phyloP scores from a whole-genome alignment of 305 asterid genomes.

The Solanum chacoense region DNA sequence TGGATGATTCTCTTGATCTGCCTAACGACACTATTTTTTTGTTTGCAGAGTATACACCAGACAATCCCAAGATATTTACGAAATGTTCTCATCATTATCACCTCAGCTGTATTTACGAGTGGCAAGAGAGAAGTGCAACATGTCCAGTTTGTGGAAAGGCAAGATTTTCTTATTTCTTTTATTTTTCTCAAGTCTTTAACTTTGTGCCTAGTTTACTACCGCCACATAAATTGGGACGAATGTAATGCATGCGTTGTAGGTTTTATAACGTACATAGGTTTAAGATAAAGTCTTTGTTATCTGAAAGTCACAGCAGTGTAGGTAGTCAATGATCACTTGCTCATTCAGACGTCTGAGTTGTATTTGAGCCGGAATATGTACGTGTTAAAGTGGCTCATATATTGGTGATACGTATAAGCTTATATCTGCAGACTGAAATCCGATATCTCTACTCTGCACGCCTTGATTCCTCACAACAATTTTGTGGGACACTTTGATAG shows the following conservation, averaged over 20 bases:
- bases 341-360: not conserved
- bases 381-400: not conserved
- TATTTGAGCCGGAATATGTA: not conserved
- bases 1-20: not conserved
- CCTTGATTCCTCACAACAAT: not conserved
- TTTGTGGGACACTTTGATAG: not conserved
- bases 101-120: constrained; percentile 90
- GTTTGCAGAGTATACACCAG: constrained; percentile 61
- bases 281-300: not conserved
- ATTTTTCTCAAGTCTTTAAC: not conserved
- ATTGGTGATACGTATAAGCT: not conserved
- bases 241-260: not conserved
- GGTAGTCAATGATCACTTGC: not conserved
- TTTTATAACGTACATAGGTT: not conserved
- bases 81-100: constrained; percentile 89
- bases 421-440: not conserved
- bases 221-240: not conserved
- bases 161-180: not conserved
- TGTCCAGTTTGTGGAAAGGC: constrained; percentile 97
- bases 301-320: not conserved
- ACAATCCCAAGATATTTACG: constrained; percentile 68
- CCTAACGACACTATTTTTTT: not conserved
- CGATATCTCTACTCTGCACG: not conserved
- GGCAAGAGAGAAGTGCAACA: constrained; percentile 89
- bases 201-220: not conserved